Evolutionary conservation across 2,329 filamentous ascomycete genomes (phyloP), one percentile per base, ranked within the genome.

Genomic region (Trichoderma arundinaceum): DNA sequence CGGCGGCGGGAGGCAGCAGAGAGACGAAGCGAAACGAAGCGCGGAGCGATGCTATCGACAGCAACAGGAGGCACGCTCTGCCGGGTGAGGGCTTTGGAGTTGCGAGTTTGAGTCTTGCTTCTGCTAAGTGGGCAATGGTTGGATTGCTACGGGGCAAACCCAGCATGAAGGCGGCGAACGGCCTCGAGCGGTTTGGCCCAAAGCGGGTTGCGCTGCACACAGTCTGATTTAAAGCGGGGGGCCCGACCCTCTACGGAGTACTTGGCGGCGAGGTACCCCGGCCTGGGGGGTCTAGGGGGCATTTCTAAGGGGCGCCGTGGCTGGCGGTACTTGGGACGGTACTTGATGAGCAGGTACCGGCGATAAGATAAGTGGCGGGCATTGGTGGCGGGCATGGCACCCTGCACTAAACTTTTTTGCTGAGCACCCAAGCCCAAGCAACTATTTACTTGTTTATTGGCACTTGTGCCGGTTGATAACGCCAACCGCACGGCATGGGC

Each of bases 161-260:
- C 22, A 33, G 48, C 48, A 53, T 53, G 51, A 53, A 53, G 51
- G 51, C 51, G 51, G 51, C 51, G 51, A 53, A 53, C 51, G 51
- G 51, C 54, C 39, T 46, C 43, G 56, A 63, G 17, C 38, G 59
- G 48, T 39, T 41, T 44, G 49, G 39, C 60, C 60, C 33, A 43
- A 63, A 63, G 60, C 60, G 60, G 60, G 35, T 51, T 35, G 33
- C 19, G 33, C 33, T 39, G 46, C 38, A 35, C 60, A 63, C 60
- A 53, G 60, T 63, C 49, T 53, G 60, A 63, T 33, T 46, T 44
- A 22, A 35, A 46, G 60, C 49, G 60, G 60, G 44, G 60, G 48
- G 19, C 17, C 17, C 13, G 48, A 48, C 59, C 59, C 22, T 39
- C 39, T 53, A 44, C 60, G 60, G 49, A 54, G 60, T 63, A 63